Evolutionary conservation across 177 flowering plant species (phyloP), one percentile per base, ranked within the genome.

Genomic region (Vitis hybrid): DNA sequence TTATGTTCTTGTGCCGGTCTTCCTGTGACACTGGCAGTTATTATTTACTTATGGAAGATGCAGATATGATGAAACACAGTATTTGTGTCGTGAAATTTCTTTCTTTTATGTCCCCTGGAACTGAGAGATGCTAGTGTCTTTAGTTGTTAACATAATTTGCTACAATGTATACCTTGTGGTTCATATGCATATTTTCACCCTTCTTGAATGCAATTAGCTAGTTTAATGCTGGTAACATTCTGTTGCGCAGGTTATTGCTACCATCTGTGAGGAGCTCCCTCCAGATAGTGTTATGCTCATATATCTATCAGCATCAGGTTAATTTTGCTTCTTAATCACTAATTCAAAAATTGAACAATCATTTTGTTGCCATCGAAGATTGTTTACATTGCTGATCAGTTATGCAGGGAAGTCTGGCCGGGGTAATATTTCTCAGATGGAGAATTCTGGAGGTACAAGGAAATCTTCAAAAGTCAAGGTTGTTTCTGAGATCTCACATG

Each of bases 221-320:
- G 45, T 39, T 39, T 39, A 39, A 39, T 39, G 45, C 8, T 6
- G 45, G 45, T 39, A 39, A 39, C 45, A 1, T 39, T 39, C 7
- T 39, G 45, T 39, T 39, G 45, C 4, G 68, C 87, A 95, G 99
- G 97, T 89, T 61, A 74, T 95, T 80, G 97, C 98, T 17, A 87
- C 93, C 58, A 72, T 91, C 21, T 90, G 94, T 69, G 94, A 93
- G 78, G 97, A 90, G 76, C 97, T 95, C 60, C 91, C 91, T 71
- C 84, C 83, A 18, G 98, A 93, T 62, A 83, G 93, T 72, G 72
- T 93, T 69, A 76, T 91, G 77, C 80, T 95, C 57, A 62, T 95
- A 51, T 95, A 95, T 76, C 72, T 95, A 49, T 91, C 99, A 62
- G 89, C 97, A 50, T 78, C 93, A 87, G 99, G 99, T 95, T 73